Evolutionary conservation across 2,329 filamentous ascomycete genomes (phyloP), one percentile per base, ranked within the genome.

Genomic region (Scleromitrula shiraiana): DNA sequence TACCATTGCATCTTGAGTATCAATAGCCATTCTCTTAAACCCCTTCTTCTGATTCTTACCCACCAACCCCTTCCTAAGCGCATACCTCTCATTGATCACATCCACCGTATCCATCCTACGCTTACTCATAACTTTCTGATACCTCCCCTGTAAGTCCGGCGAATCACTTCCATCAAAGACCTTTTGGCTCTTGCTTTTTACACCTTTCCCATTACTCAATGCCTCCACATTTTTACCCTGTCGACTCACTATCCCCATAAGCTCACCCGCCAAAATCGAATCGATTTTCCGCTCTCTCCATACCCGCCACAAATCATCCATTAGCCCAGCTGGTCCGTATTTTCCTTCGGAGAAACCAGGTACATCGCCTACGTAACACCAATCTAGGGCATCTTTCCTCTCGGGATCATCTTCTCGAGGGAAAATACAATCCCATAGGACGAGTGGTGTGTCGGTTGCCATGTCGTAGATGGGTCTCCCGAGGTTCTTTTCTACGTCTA

Each of bases 381-480:
- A 98, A 15, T 81, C 64, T 48, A 96, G 63, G 0, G 75, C 73
- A 63, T 93, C 82, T 33, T 72, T 68, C 22, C 73, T 59, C 43
- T 64, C 56, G 10, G 59, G 56, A 35, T 65, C 61, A 23, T 68
- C 66, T 50, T 72, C 61, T 37, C 69, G 68, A 0, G 88, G 88
- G 66, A 96, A 98, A 27, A 94, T 75, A 67, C 91, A 97, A 68
- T 97, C 88, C 91, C 91, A 97, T 5, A 98, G 77, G 14, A 97
- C 93, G 7, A 98, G 76, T 2, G 93, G 91, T 22, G 82, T 78
- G 64, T 97, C 91, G 41, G 83, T 82, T 1, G 93, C 93, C 81
- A 98, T 94, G 61, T 85, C 80, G 68, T 97, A 98, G 52, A 78
- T 79, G 1, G 93, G 93, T 54, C 84, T 82, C n/a, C 80, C 70